phyloP scores from a whole-genome alignment of 495 filamentous ascomycete species.

The Neurospora cerealis region DNA sequence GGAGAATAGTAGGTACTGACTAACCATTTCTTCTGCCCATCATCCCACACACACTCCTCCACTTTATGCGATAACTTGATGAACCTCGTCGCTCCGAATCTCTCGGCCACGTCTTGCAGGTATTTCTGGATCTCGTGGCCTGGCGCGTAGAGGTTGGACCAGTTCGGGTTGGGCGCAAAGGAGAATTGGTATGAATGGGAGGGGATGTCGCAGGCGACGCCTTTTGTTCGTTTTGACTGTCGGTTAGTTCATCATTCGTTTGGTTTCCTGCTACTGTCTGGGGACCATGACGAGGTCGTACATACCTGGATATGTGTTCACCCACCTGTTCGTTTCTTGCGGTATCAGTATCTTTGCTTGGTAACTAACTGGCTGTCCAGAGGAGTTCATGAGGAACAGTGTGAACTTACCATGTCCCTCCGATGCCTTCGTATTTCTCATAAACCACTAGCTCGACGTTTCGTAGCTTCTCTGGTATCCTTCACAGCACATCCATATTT shows the following conservation, averaged over 20 bases:
- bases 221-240: slow-evolving; percentile 3
- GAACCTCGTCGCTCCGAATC: slow-evolving; percentile 43
- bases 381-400: background rate
- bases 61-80: slow-evolving; percentile 33
- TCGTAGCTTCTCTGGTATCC: slow-evolving; percentile 32
- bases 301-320: slow-evolving; percentile 35
- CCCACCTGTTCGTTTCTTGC: slow-evolving; percentile 15
- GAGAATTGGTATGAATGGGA: slow-evolving; percentile 54
- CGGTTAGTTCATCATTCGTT: background rate
- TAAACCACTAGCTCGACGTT: slow-evolving; percentile 35
- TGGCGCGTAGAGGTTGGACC: slow-evolving; percentile 55
- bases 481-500: slow-evolving; percentile 2
- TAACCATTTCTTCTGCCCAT: slow-evolving; percentile 44
- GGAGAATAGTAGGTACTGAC: background rate
- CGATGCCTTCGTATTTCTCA: slow-evolving; percentile 32
- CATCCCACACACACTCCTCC: slow-evolving; percentile 43
- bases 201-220: slow-evolving; percentile 36
- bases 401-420: slow-evolving; percentile 30
- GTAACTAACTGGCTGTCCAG: background rate
- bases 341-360: background rate
- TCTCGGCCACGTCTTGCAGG: slow-evolving; percentile 46
- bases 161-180: slow-evolving; percentile 55
- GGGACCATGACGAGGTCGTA: background rate
- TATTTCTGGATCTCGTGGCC: slow-evolving; percentile 56
- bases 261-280: background rate